Percentiles rank a stretch among this genome's conserved stretches.
phyloP scores from a whole-genome alignment of 805 yeast species.

The Sugiyamaella marilandica region DNA sequence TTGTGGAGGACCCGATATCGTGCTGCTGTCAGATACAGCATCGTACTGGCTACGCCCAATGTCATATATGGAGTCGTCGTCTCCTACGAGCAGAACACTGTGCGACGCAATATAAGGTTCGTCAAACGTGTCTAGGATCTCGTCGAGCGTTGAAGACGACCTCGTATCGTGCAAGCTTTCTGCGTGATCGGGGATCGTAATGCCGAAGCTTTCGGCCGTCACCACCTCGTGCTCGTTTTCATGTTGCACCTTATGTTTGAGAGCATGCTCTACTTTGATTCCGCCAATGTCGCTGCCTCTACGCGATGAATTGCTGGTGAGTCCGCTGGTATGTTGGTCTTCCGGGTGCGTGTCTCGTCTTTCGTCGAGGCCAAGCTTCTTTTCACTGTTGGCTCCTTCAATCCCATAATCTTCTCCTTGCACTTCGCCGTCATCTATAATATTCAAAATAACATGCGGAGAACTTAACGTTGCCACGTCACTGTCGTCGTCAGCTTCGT shows the following conservation, averaged over 20 bases:
- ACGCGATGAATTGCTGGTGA: background rate
- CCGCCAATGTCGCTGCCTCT: background rate
- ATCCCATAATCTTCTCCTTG: background rate
- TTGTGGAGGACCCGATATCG: background rate
- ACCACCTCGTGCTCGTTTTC: background rate
- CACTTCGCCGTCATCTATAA: background rate
- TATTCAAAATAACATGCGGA: background rate
- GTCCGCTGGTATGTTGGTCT: background rate
- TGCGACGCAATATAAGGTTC: conserved; percentile 3
- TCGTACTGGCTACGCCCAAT: background rate
- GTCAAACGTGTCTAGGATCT: conserved; percentile 24
- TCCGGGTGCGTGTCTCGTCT: background rate
- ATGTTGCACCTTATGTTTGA: background rate
- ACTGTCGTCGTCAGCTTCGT: background rate
- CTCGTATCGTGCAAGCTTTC: conserved; percentile 16
- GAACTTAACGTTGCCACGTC: background rate
- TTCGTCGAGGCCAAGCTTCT: background rate
- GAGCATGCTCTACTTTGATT: background rate
- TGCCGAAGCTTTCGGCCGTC: background rate
- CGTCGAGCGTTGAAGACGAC: conserved; percentile 25
- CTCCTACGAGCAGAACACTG: background rate
- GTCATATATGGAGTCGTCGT: background rate
- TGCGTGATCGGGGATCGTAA: background rate
- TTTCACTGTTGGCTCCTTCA: background rate
- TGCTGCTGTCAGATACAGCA: background rate